These are phyloP conservation scores for Lepidium sativum DNA, from an alignment of 345 rosid genomes.

Conservation along the genomic window DNA sequence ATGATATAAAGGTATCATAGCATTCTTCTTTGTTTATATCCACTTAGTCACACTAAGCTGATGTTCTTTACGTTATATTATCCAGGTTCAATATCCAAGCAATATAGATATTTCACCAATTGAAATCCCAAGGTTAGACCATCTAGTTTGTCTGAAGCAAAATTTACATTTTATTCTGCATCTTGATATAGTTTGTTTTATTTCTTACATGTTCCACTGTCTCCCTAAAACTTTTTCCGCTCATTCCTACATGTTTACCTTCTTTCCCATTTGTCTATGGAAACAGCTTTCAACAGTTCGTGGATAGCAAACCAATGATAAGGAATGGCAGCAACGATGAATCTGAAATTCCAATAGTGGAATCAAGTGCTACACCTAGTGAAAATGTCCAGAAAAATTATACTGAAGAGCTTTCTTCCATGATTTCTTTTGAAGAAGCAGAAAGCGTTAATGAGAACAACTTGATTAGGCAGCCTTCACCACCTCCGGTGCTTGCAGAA, in stretches of 20 bases:
- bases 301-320: conserved; percentile 34
- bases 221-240: not conserved
- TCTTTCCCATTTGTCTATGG: not conserved
- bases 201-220: not conserved
- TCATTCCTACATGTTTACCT: not conserved
- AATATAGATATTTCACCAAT: conserved; percentile 67
- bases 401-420: conserved; percentile 49
- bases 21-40: not conserved
- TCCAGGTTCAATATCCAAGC: conserved; percentile 74
- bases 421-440: conserved; percentile 85
- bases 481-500: conserved; percentile 88
- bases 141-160: not conserved
- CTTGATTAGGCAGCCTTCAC: conserved; percentile 73
- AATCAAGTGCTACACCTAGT: conserved; percentile 23
- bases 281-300: conserved; percentile 39
- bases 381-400: conserved; percentile 30
- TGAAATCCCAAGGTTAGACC: conserved; percentile 55
- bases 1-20: conserved; percentile 43
- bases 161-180: not conserved
- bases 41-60: conserved; percentile 14
- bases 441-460: conserved; percentile 38
- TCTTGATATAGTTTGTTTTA: not conserved
- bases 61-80: conserved; percentile 13
- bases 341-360: conserved; percentile 36
- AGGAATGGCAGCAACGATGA: conserved; percentile 30